Evolutionary conservation across 768 basidiomycete species (phyloP).

Genomic region (Tylopilus felleus): DNA sequence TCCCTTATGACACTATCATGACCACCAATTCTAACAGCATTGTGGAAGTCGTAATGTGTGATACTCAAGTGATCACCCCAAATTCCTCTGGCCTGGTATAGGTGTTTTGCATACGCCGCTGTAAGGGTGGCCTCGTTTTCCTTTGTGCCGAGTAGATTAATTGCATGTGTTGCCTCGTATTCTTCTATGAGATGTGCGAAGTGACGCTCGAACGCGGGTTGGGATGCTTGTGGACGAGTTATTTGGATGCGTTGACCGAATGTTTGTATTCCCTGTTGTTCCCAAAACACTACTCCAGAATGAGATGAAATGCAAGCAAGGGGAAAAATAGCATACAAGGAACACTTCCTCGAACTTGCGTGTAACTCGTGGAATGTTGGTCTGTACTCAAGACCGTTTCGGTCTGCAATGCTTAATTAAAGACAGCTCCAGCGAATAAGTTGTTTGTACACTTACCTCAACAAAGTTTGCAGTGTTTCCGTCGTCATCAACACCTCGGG

Average conservation of each 20-base stretch:
- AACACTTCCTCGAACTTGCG: constrained; percentile 92
- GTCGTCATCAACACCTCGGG: constrained; percentile 93
- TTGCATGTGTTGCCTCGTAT: constrained; percentile 80
- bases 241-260: constrained; percentile 95
- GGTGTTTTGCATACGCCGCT: constrained; percentile 75
- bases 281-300: constrained; percentile 82
- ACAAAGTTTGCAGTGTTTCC: constrained; percentile 96
- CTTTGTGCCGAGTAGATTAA: constrained; percentile 89
- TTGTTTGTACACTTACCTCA: constrained; percentile 53
- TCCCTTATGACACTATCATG: constrained; percentile 84
- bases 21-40: constrained; percentile 71
- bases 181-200: constrained; percentile 82
- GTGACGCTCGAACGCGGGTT: constrained; percentile 96
- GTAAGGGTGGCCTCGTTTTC: constrained; percentile 90
- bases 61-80: constrained; percentile 70
- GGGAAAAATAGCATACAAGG: constrained; percentile 59
- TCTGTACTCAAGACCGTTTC: constrained; percentile 88
- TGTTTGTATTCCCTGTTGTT: constrained; percentile 93
- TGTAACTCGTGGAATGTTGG: constrained; percentile 86
- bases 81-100: constrained; percentile 59
- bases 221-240: constrained; percentile 91
- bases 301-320: constrained; percentile 6
- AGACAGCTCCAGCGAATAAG: constrained; percentile 2
- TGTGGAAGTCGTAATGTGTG: constrained; percentile 94
- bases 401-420: constrained; percentile 50